These are phyloP conservation scores for Beauveria caledonica DNA, from an alignment of 2,329 filamentous ascomycete genomes.

Conservation along the genomic window DNA sequence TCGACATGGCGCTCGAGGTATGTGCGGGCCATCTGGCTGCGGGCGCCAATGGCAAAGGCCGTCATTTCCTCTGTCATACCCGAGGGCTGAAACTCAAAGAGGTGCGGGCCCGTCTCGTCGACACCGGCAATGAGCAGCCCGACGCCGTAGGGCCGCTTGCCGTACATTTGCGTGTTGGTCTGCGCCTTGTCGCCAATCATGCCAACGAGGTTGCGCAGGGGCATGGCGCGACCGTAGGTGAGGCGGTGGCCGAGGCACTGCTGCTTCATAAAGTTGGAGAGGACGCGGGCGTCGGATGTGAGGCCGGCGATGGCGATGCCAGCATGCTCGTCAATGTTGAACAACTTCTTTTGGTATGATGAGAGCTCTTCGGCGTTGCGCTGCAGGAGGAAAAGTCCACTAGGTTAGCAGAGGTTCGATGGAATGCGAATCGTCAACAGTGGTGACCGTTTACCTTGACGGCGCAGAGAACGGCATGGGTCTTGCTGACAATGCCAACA, in stretches of 20 bases:
- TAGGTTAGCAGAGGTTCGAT: background rate
- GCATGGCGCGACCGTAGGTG: conserved; percentile 90
- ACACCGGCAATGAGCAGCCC: conserved; percentile 88
- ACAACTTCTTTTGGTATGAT: conserved; percentile 99
- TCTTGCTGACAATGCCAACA: conserved; percentile 95
- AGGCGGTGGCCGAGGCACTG: conserved; percentile 93
- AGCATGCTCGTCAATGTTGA: conserved; percentile 90
- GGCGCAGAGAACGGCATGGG: conserved; percentile 89
- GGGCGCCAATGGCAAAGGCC: conserved; percentile 89
- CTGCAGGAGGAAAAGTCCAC: conserved; percentile 36
- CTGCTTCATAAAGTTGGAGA: conserved; percentile 99
- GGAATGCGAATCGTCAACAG: background rate
- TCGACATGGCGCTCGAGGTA: conserved; percentile 92
- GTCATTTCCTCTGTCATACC: conserved; percentile 97
- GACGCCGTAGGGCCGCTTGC: conserved; percentile 91
- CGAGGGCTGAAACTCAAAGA: conserved; percentile 96
- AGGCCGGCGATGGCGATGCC: conserved; percentile 94
- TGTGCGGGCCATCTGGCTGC: conserved; percentile 95
- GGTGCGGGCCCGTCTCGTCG: conserved; percentile 86
- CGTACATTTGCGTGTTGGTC: conserved; percentile 96
- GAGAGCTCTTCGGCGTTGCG: conserved; percentile 98
- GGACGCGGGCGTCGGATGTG: conserved; percentile 93
- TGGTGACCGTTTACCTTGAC: conserved; percentile 63
- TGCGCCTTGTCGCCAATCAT: conserved; percentile 96
- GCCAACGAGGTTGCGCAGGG: conserved; percentile 77